These are phyloP conservation scores for Ceratobasidium sp. DNA, from an alignment of 1,284 basidiomycete species.

Conservation along the genomic window DNA sequence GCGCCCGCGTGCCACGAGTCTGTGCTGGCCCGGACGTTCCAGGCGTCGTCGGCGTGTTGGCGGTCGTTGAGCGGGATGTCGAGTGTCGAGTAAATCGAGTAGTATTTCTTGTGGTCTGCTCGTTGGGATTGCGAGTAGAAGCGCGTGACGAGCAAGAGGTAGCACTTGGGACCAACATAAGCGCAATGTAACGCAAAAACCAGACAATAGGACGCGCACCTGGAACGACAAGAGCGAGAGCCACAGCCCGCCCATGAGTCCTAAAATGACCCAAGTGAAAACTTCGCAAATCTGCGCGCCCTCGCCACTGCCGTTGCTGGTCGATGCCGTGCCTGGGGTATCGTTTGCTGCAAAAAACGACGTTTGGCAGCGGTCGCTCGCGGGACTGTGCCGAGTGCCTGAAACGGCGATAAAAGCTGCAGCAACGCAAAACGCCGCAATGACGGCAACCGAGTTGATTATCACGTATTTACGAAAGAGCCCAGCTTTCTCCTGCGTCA, in stretches of 20 bases:
- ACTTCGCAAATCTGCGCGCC: conserved; percentile 81
- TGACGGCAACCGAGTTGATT: conserved; percentile 68
- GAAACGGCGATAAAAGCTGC: conserved; percentile 84
- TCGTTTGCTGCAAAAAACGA: conserved; percentile 63
- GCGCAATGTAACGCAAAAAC: neutral
- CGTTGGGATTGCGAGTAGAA: conserved; percentile 81
- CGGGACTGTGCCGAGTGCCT: conserved; percentile 75
- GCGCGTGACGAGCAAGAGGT: conserved; percentile 74
- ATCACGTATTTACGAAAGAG: conserved; percentile 80
- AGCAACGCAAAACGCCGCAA: conserved; percentile 76
- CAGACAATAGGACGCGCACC: conserved; percentile 58
- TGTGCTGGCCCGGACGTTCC: conserved; percentile 68
- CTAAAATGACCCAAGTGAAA: conserved; percentile 91
- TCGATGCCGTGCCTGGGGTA: conserved; percentile 50
- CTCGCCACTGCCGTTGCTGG: conserved; percentile 58
- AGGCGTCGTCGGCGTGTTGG: conserved; percentile 67
- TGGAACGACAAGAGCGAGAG: conserved; percentile 78
- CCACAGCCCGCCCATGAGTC: conserved; percentile 89
- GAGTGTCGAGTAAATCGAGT: conserved; percentile 68
- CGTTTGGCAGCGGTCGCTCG: conserved; percentile 71
- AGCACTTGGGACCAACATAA: conserved; percentile 60
- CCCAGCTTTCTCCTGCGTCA: conserved; percentile 74
- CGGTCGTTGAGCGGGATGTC: conserved; percentile 70
- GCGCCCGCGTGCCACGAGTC: conserved; percentile 49
- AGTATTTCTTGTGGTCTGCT: conserved; percentile 82